Evolutionary conservation across 441 rosid species (phyloP).

Genomic region (Melastoma candidum): DNA sequence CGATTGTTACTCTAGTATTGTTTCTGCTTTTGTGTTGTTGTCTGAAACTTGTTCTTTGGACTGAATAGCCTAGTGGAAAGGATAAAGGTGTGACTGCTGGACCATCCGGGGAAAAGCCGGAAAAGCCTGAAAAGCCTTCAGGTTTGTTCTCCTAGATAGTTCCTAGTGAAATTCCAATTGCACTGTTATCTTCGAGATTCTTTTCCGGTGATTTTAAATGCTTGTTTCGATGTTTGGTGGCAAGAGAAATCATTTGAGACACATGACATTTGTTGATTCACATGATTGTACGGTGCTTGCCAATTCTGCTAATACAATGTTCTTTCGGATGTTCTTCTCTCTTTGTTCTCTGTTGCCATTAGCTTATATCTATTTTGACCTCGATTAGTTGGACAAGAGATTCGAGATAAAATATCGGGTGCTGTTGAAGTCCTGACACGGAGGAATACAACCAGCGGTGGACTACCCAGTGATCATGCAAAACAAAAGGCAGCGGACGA

Average conservation of each 20-base stretch:
- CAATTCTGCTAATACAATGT: too few species aligned
- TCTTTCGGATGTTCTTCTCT: too few species aligned
- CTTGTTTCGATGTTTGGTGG: too few species aligned
- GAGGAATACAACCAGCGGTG: constrained; percentile 7
- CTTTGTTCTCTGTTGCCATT: too few species aligned
- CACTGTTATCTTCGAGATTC: not conserved
- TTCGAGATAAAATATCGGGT: constrained; percentile 10
- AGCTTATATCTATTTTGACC: too few species aligned
- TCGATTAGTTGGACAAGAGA: constrained; percentile 9
- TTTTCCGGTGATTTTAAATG: too few species aligned
- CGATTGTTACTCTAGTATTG: not conserved
- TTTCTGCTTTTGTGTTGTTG: not conserved
- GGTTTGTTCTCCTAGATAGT: constrained; percentile 6
- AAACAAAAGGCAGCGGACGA: constrained; percentile 9
- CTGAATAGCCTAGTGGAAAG: too few species aligned
- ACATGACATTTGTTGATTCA: too few species aligned
- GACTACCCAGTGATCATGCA: constrained; percentile 7
- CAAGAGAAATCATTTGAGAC: too few species aligned
- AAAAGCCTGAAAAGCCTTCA: constrained; percentile 7
- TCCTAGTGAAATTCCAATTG: not conserved
- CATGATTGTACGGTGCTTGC: too few species aligned
- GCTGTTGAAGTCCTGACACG: constrained; percentile 9
- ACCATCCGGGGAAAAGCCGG: constrained; percentile 6
- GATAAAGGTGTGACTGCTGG: constrained; percentile 3
- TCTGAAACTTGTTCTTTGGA: not conserved